phyloP scores from a whole-genome alignment of 2,329 filamentous ascomycete genomes.

The Pyrenochaeta sp. region DNA sequence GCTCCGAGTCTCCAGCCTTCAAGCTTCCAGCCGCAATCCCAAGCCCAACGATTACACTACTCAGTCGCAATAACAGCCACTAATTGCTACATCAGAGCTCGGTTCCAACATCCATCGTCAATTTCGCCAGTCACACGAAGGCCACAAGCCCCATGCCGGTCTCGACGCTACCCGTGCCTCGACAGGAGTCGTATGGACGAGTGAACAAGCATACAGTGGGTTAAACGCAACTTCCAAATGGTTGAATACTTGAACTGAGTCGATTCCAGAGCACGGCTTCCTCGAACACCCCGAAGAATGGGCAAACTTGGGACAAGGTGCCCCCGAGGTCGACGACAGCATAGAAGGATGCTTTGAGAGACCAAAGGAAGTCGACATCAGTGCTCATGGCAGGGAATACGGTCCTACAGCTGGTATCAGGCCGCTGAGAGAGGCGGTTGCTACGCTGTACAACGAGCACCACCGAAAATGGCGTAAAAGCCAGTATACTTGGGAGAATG shows the following conservation, averaged over 20 bases:
- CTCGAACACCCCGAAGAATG: conserved; percentile 80
- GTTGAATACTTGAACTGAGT: too few relatives aligned
- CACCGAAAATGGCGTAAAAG: conserved; percentile 86
- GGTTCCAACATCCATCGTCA: conserved; percentile 85
- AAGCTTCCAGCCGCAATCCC: background rate
- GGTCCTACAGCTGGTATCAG: conserved; percentile 93
- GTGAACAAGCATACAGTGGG: conserved; percentile 83
- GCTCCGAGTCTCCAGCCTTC: background rate
- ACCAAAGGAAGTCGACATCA: conserved; percentile 79
- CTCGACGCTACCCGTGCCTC: conserved; percentile 87
- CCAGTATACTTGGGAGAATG: conserved; percentile 94
- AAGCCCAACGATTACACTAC: background rate
- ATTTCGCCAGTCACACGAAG: conserved; percentile 89
- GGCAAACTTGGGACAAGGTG: conserved; percentile 95
- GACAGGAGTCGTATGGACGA: conserved; percentile 94
- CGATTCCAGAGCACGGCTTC: conserved; percentile 92
- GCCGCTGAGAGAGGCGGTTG: conserved; percentile 85
- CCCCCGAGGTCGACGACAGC: conserved; percentile 91
- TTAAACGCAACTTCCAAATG: too few relatives aligned
- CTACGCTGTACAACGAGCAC: conserved; percentile 90
- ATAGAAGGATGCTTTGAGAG: conserved; percentile 89
- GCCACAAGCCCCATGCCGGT: conserved; percentile 88
- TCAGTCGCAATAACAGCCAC: conserved; percentile 1
- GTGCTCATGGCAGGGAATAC: conserved; percentile 83
- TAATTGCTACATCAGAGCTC: conserved; percentile 65